Evolutionary conservation across 2,329 filamentous ascomycete species (phyloP).

Genomic region (Capronia epimyces): DNA sequence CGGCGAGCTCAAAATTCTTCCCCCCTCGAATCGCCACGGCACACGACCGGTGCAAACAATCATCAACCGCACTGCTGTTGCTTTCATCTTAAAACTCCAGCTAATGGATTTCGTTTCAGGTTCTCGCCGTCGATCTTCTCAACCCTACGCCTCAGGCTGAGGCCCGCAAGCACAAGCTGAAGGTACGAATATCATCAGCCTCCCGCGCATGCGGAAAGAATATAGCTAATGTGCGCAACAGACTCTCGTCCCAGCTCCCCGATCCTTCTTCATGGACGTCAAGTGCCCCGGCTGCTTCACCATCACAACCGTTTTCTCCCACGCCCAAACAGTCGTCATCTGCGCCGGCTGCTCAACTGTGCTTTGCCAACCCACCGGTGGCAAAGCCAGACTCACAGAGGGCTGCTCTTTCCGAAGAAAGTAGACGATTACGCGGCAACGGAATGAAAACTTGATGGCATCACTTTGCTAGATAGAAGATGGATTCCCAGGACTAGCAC

Average conservation of each 20-base stretch:
- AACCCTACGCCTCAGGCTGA: constrained; percentile 97
- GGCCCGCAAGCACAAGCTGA: constrained; percentile 99
- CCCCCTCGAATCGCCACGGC: constrained; percentile 15
- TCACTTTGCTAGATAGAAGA: constrained; percentile 44
- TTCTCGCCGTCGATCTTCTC: constrained; percentile 99
- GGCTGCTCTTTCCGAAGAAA: constrained; percentile 99
- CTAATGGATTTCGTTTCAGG: constrained; percentile 51
- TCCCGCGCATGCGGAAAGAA: not conserved
- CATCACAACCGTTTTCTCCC: constrained; percentile 99
- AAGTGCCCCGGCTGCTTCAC: constrained; percentile 99
- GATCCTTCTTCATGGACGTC: constrained; percentile 99
- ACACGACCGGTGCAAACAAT: constrained; percentile 27
- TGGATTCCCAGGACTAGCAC: constrained; percentile 41
- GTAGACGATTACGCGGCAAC: constrained; percentile 57
- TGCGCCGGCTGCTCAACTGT: constrained; percentile 99
- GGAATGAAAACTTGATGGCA: constrained; percentile 32
- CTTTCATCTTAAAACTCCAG: constrained; percentile 10
- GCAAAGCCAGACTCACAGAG: constrained; percentile 97
- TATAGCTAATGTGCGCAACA: constrained; percentile 36
- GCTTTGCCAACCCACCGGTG: constrained; percentile 98
- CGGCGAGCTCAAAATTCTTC: constrained; percentile 24
- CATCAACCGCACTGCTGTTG: constrained; percentile 19
- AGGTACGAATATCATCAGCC: constrained; percentile 58
- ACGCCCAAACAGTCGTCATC: constrained; percentile 99
- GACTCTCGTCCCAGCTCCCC: constrained; percentile 90